A percentile compares a stretch with the other conserved stretches of the same genome.
These are phyloP conservation scores for Cercophora samala DNA, from an alignment of 495 filamentous ascomycete genomes.

Conservation along the genomic window DNA sequence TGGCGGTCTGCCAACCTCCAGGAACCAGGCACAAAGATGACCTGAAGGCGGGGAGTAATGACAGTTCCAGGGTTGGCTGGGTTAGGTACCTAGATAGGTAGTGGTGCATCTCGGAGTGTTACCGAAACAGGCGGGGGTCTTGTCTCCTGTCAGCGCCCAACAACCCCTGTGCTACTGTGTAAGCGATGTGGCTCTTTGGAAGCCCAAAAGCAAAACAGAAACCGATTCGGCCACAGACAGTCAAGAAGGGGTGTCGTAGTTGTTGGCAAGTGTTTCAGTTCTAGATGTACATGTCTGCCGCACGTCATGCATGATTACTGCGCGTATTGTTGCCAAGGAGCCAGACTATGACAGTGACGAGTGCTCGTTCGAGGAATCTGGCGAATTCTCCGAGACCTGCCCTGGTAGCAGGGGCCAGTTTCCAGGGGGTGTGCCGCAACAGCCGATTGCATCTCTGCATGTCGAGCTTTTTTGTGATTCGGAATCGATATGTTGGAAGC, in stretches of 20 bases:
- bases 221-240: background rate
- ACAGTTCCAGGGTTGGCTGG: background rate
- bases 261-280: slow-evolving; percentile 10
- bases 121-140: slow-evolving; percentile 15
- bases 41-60: background rate
- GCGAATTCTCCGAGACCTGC: background rate
- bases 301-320: slow-evolving; percentile 12
- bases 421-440: slow-evolving; percentile 6
- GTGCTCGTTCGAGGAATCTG: background rate
- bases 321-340: background rate
- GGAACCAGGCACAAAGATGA: background rate
- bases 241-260: background rate
- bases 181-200: background rate
- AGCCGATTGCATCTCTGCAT: slow-evolving; percentile 1
- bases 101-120: slow-evolving; percentile 10
- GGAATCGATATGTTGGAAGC: background rate
- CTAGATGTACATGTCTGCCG: background rate
- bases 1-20: background rate
- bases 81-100: background rate
- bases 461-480: background rate
- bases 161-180: background rate
- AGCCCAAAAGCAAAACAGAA: background rate
- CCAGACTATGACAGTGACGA: background rate
- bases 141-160: background rate
- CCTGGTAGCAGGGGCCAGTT: background rate